A percentile compares a stretch with the other conserved stretches of the same genome.
Conservation (phyloP, 441 rosid genomes). For the Melastoma candidum region DNA sequence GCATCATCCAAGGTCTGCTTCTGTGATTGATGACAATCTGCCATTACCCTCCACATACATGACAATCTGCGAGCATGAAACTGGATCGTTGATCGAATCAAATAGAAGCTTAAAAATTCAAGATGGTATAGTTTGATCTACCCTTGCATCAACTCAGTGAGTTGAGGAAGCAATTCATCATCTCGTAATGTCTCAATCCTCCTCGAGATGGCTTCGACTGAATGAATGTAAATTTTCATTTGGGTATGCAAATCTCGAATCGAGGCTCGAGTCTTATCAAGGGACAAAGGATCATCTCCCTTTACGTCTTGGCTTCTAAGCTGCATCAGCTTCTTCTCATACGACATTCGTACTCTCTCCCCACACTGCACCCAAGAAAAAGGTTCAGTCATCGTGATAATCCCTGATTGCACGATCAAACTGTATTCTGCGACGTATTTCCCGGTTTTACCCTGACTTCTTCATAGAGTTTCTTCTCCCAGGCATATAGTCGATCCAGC, state of each 20-base stretch:
- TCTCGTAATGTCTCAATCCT: constrained; percentile 82
- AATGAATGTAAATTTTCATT: constrained; percentile 70
- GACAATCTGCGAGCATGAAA: constrained; percentile 41
- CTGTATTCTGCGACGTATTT: too few species aligned
- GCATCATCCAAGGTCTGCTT: constrained; percentile 86
- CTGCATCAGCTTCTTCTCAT: constrained; percentile 73
- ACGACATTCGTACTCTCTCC: constrained; percentile 71
- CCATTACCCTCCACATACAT: constrained; percentile 95
- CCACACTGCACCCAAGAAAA: constrained; percentile 47
- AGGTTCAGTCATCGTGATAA: constrained; percentile 1
- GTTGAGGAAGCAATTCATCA: constrained; percentile 93
- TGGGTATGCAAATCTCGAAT: constrained; percentile 79
- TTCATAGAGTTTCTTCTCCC: constrained; percentile 98
- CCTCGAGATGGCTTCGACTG: constrained; percentile 73
- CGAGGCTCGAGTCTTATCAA: constrained; percentile 64
- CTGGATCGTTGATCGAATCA: not conserved
- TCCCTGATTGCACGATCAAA: too few species aligned
- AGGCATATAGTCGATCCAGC: constrained; percentile 67
- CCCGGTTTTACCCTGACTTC: constrained; percentile 60
- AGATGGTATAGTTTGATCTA: constrained; percentile 19
- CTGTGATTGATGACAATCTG: constrained; percentile 78
- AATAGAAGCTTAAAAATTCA: constrained; percentile 5
- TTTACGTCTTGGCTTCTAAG: constrained; percentile 75
- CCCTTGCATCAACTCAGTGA: constrained; percentile 82
- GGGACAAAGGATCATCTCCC: constrained; percentile 51